These are phyloP conservation scores for Ophiosphaerella herpotricha DNA, from an alignment of 2,329 filamentous ascomycete genomes.

Conservation along the genomic window DNA sequence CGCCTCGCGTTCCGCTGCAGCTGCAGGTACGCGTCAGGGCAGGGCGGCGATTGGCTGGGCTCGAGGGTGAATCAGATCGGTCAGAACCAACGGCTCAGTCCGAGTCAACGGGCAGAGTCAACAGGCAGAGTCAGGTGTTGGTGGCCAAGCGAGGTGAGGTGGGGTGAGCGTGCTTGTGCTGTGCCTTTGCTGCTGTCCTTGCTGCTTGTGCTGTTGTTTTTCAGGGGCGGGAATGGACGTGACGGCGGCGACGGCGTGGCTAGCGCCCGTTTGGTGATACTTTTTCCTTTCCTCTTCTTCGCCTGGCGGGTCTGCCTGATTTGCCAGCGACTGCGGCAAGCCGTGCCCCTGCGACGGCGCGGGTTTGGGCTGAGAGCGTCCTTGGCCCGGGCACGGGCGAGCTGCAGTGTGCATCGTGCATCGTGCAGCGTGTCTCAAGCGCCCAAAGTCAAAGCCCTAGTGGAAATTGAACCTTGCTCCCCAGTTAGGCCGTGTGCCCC, in stretches of 20 bases:
- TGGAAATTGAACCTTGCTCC: slow-evolving; percentile 24
- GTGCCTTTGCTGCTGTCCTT: too few relatives aligned
- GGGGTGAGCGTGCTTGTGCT: too few relatives aligned
- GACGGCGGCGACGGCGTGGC: slow-evolving; percentile 1
- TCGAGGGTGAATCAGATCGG: not conserved
- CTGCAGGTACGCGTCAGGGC: slow-evolving; percentile 19
- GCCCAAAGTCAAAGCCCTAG: slow-evolving; percentile 33
- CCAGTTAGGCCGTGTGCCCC: slow-evolving; percentile 9
- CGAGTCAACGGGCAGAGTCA: slow-evolving; percentile 7
- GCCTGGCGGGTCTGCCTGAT: too few relatives aligned
- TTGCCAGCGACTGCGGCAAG: not conserved
- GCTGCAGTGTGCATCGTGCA: slow-evolving; percentile 6
- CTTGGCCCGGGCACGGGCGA: slow-evolving; percentile 6
- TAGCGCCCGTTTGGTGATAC: slow-evolving; percentile 14
- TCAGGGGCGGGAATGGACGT: too few relatives aligned
- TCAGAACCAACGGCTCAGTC: slow-evolving; percentile 5
- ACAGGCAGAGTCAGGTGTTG: slow-evolving; percentile 2
- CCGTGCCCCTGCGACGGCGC: slow-evolving; percentile 22
- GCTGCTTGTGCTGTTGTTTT: too few relatives aligned
- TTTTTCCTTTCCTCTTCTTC: slow-evolving; percentile 5
- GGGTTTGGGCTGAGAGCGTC: slow-evolving; percentile 15
- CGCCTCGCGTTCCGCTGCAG: slow-evolving; percentile 12
- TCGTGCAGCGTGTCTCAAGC: slow-evolving; percentile 12
- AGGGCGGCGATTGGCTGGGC: slow-evolving; percentile 17
- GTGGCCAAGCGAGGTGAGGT: too few relatives aligned